phyloP scores from a whole-genome alignment of 1,284 basidiomycete genomes.

The Porodaedalea pini region DNA sequence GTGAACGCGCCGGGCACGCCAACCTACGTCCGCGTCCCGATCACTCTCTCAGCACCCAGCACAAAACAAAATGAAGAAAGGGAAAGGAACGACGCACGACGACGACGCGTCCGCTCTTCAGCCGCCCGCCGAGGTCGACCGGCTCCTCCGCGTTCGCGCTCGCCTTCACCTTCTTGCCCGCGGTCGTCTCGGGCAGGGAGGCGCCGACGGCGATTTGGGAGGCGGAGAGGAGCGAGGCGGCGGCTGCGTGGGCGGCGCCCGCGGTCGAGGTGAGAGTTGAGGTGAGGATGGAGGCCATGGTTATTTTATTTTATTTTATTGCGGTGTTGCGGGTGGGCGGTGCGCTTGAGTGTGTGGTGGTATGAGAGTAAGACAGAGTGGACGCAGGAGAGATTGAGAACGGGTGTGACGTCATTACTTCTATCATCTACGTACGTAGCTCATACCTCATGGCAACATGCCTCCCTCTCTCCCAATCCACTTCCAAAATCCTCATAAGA shows the following conservation, averaged over 20 bases:
- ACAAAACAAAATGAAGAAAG: background rate
- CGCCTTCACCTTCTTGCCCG: conserved; percentile 6
- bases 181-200: conserved; percentile 32
- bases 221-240: conserved; percentile 44
- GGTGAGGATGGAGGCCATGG: conserved; percentile 36
- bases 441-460: no score
- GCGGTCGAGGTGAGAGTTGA: conserved; percentile 43
- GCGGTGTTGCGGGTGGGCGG: background rate
- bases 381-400: no score
- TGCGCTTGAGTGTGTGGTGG: background rate
- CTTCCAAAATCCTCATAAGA: background rate
- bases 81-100: conserved; percentile 45
- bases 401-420: no score
- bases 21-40: conserved; percentile 34
- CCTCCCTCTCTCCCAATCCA: background rate
- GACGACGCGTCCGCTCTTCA: conserved; percentile 62
- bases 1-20: conserved; percentile 65
- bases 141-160: conserved; percentile 28
- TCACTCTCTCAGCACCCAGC: background rate
- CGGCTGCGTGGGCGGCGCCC: conserved; percentile 52
- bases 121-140: conserved; percentile 40
- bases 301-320: background rate
- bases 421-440: no score
- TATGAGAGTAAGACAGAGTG: no score
- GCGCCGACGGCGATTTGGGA: conserved; percentile 49